Evolutionary conservation across 2,329 filamentous ascomycete genomes (phyloP), one percentile per base, ranked within the genome.

Genomic region (Alternaria panax): DNA sequence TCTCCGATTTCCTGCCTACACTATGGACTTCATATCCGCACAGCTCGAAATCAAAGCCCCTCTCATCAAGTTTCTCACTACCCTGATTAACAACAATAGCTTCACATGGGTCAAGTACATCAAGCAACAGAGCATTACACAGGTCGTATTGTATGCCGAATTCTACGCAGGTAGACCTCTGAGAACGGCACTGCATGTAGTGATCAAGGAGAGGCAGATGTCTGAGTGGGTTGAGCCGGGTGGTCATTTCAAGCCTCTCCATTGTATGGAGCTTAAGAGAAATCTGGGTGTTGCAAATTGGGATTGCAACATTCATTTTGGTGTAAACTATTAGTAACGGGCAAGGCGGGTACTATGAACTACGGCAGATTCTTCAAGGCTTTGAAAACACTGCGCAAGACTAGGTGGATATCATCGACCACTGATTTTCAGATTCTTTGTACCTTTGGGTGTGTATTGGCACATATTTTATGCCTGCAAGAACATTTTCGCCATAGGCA

Each of bases 1-100:
- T 12, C 25, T 53, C 3, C 62, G 57, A 16, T 67, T 67, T n/a
- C 71, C 71, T 1, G 25, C 59, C 1, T 67, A 64, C 36, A 56
- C 7, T 18, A 54, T 73, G 22, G 36, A 20, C 4, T 36, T 54
- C 14, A 2, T 38, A 4, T 5, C 45, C n/a, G n/a, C 11, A 7
- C 25, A 9, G 22, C 3, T 4, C 16, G 20, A n/a, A 3, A 9
- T 32, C 4, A 12, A 30, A 1, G 8, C 18, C 12, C n/a, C 18
- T 5, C 14, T 7, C 2, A 20, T 36, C 0, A 7, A 30, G 9
- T 32, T 27, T 16, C 14, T 59, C 9, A 22, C 28, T 0, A 6
- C n/a, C n/a, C 6, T 54, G 8, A 12, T 59, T n/a, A 36, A 50
- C 2, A 54, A 48, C 27, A 1, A 4, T 16, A 27, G 47, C 8